phyloP scores from a whole-genome alignment of 2,329 filamentous ascomycete species.

The Aspergillus alliaceus region DNA sequence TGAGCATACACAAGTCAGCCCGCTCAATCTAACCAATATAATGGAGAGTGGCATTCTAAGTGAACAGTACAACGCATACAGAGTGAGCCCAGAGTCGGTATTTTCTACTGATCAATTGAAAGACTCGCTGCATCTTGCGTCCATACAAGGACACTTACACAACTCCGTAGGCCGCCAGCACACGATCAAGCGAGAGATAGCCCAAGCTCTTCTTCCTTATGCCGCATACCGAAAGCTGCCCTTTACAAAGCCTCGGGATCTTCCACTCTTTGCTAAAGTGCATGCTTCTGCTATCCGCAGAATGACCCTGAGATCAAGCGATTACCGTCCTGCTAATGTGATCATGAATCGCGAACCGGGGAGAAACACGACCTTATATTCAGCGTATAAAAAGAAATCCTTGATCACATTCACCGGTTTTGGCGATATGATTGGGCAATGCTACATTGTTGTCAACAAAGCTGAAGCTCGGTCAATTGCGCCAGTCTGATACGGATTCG shows the following conservation, averaged over 20 bases:
- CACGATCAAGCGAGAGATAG: not conserved
- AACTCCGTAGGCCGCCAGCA: not conserved
- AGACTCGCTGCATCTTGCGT: not conserved
- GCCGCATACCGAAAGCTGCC: not conserved
- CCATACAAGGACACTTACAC: not conserved
- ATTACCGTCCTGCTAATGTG: not conserved
- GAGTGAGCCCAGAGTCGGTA: not conserved
- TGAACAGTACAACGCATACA: not conserved
- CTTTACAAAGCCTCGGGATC: not conserved
- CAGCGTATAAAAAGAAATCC: not conserved
- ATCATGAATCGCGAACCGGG: not conserved
- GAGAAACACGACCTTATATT: not conserved
- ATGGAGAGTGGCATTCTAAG: not conserved
- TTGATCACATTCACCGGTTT: not conserved
- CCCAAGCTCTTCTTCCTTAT: not conserved
- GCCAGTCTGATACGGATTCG: not conserved
- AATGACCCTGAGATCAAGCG: not conserved
- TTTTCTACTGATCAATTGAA: not conserved
- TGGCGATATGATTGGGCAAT: not conserved
- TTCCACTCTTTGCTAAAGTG: not conserved
- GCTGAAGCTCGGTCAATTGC: not conserved
- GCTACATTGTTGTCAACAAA: not conserved
- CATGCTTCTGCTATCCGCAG: not conserved
- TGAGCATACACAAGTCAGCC: not conserved
- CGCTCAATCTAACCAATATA: not conserved